These are phyloP conservation scores for Gossypium lobatum DNA, from an alignment of 441 rosid genomes.

Conservation along the genomic window DNA sequence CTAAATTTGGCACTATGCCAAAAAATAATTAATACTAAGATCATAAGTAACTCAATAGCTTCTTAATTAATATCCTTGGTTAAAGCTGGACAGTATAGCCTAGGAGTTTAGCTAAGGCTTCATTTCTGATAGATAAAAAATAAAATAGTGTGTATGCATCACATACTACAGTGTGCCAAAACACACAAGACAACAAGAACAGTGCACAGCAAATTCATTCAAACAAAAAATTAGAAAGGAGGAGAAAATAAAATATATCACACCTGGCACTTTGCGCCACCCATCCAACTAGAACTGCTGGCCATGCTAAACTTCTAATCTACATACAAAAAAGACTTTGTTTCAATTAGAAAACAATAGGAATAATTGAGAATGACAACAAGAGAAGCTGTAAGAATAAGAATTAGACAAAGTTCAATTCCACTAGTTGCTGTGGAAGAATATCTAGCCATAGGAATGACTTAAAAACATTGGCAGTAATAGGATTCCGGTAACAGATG, in stretches of 20 bases:
- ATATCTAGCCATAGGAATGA: not conserved
- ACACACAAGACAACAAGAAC: not conserved
- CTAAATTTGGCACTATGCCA: no score
- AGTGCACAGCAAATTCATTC: not conserved
- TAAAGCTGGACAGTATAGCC: not conserved
- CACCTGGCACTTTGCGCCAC: slow-evolving; percentile 84
- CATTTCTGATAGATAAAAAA: not conserved
- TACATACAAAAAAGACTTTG: slow-evolving; percentile 19
- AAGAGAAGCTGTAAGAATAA: not conserved
- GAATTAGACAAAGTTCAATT: not conserved
- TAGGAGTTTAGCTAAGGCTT: not conserved
- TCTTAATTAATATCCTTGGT: not conserved
- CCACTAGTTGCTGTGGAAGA: not conserved
- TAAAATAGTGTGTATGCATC: not conserved
- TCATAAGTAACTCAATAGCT: not conserved
- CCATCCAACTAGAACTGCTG: slow-evolving; percentile 64
- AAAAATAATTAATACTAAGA: not conserved
- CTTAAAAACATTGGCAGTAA: not conserved
- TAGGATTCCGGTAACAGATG: not conserved
- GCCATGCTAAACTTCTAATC: slow-evolving; percentile 61
- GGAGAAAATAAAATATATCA: not conserved
- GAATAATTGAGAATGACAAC: slow-evolving; percentile 1
- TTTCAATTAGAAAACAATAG: not conserved
- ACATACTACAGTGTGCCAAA: not conserved
- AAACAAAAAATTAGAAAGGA: not conserved